Percentiles rank a stretch among this genome's conserved stretches.
phyloP scores from a whole-genome alignment of 192 early-diverging fungal species.

The Coemansia sp. region DNA sequence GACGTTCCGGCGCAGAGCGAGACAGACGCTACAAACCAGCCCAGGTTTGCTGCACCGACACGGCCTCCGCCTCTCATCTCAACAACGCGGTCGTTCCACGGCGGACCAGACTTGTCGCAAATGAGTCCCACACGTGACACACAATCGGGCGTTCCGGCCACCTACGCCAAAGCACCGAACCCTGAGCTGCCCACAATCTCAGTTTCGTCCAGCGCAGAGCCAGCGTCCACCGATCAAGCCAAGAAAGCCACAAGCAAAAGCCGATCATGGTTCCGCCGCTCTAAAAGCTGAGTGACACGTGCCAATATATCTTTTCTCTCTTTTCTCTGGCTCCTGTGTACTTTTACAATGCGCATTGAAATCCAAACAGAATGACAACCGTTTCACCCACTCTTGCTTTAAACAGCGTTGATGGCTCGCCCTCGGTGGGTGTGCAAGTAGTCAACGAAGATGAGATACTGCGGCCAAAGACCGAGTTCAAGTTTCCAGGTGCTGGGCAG shows the following conservation, averaged over 20 bases:
- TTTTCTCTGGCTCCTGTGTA: not conserved
- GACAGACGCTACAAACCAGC: not conserved
- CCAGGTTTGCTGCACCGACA: conserved; percentile 26
- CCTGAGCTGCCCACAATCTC: not conserved
- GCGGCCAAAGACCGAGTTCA: conserved; percentile 15
- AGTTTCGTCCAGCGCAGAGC: not conserved
- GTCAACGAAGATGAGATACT: conserved; percentile 6
- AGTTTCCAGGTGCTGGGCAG: conserved; percentile 70
- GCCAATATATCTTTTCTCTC: not conserved
- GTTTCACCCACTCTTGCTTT: not conserved
- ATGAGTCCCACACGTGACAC: conserved; percentile 1
- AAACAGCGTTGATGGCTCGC: not conserved
- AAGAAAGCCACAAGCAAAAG: conserved; percentile 14
- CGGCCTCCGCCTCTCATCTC: conserved; percentile 47
- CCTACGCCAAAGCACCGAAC: not conserved
- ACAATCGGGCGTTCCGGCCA: not conserved
- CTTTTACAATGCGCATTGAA: not conserved
- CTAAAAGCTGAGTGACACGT: conserved; percentile 18
- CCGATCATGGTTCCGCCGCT: conserved; percentile 47
- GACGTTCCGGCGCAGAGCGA: not conserved
- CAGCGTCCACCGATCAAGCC: not conserved
- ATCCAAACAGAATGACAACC: not conserved
- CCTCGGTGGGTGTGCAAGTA: conserved; percentile 14
- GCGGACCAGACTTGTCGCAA: conserved; percentile 5
- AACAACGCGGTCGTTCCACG: conserved; percentile 32